Conservation (phyloP, 2,329 filamentous ascomycete species). For the Hymenoscyphus repandus region DNA sequence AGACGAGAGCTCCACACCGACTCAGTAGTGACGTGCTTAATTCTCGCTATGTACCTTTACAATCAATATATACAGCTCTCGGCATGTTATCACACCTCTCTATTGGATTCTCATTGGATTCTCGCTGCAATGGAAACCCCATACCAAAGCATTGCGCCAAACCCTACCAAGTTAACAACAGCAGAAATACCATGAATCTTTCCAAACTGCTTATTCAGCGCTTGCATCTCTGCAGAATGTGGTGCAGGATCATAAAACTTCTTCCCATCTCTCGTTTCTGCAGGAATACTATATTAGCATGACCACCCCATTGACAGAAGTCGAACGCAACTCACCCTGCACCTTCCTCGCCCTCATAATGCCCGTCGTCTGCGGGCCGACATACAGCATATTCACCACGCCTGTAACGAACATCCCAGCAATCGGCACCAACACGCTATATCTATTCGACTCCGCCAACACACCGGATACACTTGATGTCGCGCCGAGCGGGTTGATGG, state of each 20-base stretch:
- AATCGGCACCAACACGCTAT: constrained; percentile 63
- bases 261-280: constrained; percentile 84
- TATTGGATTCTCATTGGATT: constrained; percentile 21
- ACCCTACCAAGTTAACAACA: constrained; percentile 67
- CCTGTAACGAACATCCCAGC: constrained; percentile 65
- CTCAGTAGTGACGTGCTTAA: too few species aligned
- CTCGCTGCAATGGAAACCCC: constrained; percentile 57
- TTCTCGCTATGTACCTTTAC: background rate
- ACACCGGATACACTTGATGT: constrained; percentile 48
- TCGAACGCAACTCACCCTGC: constrained; percentile 59
- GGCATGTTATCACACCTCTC: background rate
- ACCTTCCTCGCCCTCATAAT: constrained; percentile 71
- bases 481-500: constrained; percentile 33
- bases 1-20: too few species aligned
- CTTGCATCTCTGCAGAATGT: constrained; percentile 79
- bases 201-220: constrained; percentile 72
- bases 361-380: constrained; percentile 71
- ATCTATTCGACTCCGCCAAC: constrained; percentile 54
- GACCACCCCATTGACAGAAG: background rate
- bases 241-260: constrained; percentile 73
- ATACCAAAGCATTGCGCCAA: constrained; percentile 69
- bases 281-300: background rate
- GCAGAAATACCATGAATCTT: constrained; percentile 77
- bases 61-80: background rate
- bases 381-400: constrained; percentile 61